Evolutionary conservation across 495 filamentous ascomycete genomes (phyloP), one percentile per base, ranked within the genome.

Genomic region (Letharia lupina): DNA sequence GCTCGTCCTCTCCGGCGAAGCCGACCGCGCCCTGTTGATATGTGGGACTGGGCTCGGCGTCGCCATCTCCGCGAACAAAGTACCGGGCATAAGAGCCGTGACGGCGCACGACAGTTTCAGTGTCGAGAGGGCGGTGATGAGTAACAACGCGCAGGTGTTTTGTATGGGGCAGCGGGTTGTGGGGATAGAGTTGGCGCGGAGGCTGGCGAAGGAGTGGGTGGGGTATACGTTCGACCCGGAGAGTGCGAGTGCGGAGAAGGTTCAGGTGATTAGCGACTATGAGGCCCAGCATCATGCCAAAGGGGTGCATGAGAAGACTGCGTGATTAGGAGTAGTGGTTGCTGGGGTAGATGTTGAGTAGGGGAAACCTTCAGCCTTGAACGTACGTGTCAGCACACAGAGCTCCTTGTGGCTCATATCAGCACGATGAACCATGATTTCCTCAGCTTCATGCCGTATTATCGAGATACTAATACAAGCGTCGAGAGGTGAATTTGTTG

Each of bases 161-260:
- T 95, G 91, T 77, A 88, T 95, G 82, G 91, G 91, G 3, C 88
- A 95, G 80, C 80, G 91, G 47, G 91, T 95, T 10, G 83, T 95
- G 39, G 91, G 91, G 1, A 72, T 92, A 41, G 91, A 95, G 72
- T 75, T 95, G 41, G 91, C 91, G 47, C 81, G 89, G 74, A 80
- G 87, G 74, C 76, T 95, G 67, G 90, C 87, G 18, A 85, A 82
- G 70, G 90, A 93, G 79, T 95, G 89, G 89, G 72, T 95, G 54
- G 87, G 84, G 61, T 93, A 92, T 75, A 80, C 86, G 59, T 95
- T 93, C 76, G 91, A 95, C 75, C 81, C 85, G 65, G 82, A 78
- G 65, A 89, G 87, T 70, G 80, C 81, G 23, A 90, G 87, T 73
- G 89, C 88, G 20, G 82, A 81, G 48, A 92, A 93, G 80, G 89